A percentile compares a stretch with the other conserved stretches of the same genome.
Conservation (phyloP, 192 early-diverging fungal species). For the Rhizoclosmatium sp. region DNA sequence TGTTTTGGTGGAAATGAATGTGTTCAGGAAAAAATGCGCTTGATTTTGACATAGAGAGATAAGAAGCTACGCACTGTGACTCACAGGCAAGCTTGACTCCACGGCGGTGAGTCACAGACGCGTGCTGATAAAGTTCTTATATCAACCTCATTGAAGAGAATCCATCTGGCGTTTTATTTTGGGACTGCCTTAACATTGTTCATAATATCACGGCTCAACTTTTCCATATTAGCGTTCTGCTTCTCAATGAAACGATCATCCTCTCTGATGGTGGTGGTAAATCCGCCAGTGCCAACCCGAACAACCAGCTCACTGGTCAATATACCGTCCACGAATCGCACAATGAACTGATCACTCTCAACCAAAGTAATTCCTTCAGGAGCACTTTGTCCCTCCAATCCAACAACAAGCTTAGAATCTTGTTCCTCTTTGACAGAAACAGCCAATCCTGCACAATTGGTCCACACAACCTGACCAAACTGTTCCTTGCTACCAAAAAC, state of each 20-base stretch:
- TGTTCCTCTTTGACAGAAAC: neutral
- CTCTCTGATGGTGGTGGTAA: constrained; percentile 26
- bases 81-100: neutral
- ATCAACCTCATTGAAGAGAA: constrained; percentile 1
- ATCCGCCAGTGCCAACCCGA: constrained; percentile 13
- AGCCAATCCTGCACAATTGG: neutral
- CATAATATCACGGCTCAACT: neutral
- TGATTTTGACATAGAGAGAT: neutral
- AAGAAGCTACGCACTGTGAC: neutral
- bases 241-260: constrained; percentile 15
- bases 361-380: neutral
- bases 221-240: neutral
- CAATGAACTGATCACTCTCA: constrained; percentile 36
- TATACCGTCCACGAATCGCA: constrained; percentile 20
- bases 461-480: constrained; percentile 32
- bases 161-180: neutral
- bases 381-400: neutral
- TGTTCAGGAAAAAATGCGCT: neutral
- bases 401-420: neutral
- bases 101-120: neutral
- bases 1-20: neutral
- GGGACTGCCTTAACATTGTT: neutral
- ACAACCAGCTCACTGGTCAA: constrained; percentile 28
- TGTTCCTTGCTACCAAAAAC: neutral
- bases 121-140: neutral